These are phyloP conservation scores for Aspergillus tamarii DNA, from an alignment of 2,329 filamentous ascomycete species.

Conservation along the genomic window DNA sequence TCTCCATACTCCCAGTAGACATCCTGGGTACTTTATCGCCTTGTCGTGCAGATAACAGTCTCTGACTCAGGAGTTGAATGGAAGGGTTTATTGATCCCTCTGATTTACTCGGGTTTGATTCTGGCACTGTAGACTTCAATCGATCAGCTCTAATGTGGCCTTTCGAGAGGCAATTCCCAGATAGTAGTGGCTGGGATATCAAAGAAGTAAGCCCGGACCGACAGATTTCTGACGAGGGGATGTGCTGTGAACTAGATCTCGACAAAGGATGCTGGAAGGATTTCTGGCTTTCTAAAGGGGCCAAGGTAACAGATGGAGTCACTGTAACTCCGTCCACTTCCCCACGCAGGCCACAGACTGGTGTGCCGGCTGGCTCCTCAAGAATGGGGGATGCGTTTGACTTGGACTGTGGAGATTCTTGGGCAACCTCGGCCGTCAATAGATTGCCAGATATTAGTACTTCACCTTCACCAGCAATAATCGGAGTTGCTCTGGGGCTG, in stretches of 20 bases:
- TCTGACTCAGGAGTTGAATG: not conserved
- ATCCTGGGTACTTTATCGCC: not conserved
- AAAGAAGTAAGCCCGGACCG: slow-evolving; percentile 4
- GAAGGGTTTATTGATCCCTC: not conserved
- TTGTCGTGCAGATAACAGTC: not conserved
- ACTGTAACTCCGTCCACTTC: slow-evolving; percentile 25
- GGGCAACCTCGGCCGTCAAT: not conserved
- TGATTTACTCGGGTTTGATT: slow-evolving; percentile 10
- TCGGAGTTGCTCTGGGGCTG: not conserved
- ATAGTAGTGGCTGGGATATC: slow-evolving; percentile 5
- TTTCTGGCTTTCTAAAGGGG: slow-evolving; percentile 6
- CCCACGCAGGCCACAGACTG: not conserved
- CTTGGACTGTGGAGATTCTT: not conserved
- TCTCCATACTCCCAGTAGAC: slow-evolving; percentile 25
- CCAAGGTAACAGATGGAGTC: slow-evolving; percentile 19
- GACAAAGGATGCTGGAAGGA: not conserved
- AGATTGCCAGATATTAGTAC: not conserved
- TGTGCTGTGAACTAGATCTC: slow-evolving; percentile 5
- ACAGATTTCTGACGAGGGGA: not conserved
- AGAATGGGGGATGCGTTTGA: not conserved
- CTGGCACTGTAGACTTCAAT: slow-evolving; percentile 6
- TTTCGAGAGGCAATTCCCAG: not conserved
- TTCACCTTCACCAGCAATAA: not conserved
- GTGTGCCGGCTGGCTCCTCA: not conserved
- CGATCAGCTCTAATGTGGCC: not conserved